Percentiles rank a stretch among this genome's conserved stretches.
phyloP scores from a whole-genome alignment of 2,329 filamentous ascomycete genomes.

The Fusarium xylarioides region DNA sequence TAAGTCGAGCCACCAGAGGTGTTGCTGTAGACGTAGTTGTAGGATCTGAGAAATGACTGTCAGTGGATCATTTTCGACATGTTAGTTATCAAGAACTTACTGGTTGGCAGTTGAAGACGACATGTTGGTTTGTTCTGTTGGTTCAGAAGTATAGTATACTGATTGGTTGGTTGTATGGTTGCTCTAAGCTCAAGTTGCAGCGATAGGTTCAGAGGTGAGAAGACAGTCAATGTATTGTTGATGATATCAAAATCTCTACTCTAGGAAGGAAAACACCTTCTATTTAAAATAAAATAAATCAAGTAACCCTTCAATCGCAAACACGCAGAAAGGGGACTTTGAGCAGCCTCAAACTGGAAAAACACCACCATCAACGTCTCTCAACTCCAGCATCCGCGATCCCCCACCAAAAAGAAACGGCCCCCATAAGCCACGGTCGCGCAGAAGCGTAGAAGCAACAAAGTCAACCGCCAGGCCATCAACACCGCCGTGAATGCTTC shows the following conservation, averaged over 20 bases:
- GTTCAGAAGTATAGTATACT: background rate
- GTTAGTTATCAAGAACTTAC: conserved; percentile 5
- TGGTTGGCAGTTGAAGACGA: conserved; percentile 13
- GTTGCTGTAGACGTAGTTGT: background rate
- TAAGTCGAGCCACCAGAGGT: conserved; percentile 19
- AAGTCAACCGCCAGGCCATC: conserved; percentile 1
- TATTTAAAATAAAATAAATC: background rate
- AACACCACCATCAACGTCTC: conserved; percentile 13
- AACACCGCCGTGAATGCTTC: conserved; percentile 10
- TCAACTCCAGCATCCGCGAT: background rate
- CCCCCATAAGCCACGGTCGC: conserved; percentile 20
- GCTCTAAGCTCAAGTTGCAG: background rate
- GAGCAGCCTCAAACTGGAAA: conserved; percentile 25
- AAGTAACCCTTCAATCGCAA: background rate
- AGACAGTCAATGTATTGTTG: background rate
- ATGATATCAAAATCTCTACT: background rate
- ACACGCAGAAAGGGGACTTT: conserved; percentile 15
- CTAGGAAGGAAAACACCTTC: background rate
- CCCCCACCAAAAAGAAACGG: background rate
- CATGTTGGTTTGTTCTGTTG: conserved; percentile 15
- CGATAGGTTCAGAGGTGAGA: background rate
- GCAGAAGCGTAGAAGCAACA: conserved; percentile 1
- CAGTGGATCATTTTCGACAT: background rate
- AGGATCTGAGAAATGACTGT: conserved; percentile 8
- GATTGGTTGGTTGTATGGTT: conserved; percentile 2